Conservation (phyloP, 108 stramenopile species). For the Nitzschia inconspicua region DNA sequence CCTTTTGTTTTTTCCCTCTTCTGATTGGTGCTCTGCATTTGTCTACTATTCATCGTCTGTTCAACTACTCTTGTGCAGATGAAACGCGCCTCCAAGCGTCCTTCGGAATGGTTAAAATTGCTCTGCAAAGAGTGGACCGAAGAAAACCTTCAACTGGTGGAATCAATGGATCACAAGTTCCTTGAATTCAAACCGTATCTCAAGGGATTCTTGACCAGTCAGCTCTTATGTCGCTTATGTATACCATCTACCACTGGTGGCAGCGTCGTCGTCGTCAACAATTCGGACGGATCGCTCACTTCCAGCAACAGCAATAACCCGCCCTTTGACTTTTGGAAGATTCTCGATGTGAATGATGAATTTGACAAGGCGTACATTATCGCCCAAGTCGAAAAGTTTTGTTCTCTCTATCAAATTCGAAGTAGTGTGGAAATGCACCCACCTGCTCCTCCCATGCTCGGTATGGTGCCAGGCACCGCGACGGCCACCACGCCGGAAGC, state of each 20-base stretch:
- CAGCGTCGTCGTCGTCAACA: background rate
- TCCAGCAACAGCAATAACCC: background rate
- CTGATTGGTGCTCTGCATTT: background rate
- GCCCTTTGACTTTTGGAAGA: slow-evolving; percentile 58
- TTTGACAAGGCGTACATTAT: slow-evolving; percentile 76
- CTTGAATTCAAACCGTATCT: slow-evolving; percentile 70
- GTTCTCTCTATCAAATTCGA: slow-evolving; percentile 64
- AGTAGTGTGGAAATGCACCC: background rate
- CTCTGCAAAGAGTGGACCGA: slow-evolving; percentile 68
- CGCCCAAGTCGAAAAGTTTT: slow-evolving; percentile 72
- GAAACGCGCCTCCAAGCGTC: slow-evolving; percentile 59
- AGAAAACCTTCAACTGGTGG: slow-evolving; percentile 39
- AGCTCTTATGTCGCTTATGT: slow-evolving; percentile 64
- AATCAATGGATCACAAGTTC: slow-evolving; percentile 52
- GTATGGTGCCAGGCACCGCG: background rate
- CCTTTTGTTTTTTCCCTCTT: background rate
- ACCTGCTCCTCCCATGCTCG: background rate
- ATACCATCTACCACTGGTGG: slow-evolving; percentile 28
- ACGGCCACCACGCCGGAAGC: background rate
- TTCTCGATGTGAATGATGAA: slow-evolving; percentile 63
- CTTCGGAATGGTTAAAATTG: slow-evolving; percentile 72
- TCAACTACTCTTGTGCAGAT: slow-evolving; percentile 32
- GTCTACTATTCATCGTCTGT: background rate
- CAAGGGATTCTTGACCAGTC: slow-evolving; percentile 58
- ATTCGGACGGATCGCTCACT: background rate